Evolutionary conservation across 2,329 filamentous ascomycete species (phyloP).

Genomic region (Cordyceps tenuipes): DNA sequence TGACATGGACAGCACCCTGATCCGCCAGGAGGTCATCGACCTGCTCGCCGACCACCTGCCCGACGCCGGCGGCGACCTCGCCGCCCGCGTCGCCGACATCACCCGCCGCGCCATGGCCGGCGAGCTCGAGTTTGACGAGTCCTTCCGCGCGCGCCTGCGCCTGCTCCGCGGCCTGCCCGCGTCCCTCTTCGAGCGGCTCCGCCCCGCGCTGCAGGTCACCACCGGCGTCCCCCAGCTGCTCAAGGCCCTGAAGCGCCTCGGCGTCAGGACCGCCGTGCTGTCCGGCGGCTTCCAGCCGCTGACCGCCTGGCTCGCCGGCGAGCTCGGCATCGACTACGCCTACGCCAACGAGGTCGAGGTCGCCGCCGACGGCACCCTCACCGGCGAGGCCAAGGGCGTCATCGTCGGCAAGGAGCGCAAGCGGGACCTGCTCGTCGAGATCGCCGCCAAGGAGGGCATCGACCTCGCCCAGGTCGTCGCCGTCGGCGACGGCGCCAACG

Average conservation of each 20-base stretch:
- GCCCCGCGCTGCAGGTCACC: conserved; percentile 69
- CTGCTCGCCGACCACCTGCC: conserved; percentile 75
- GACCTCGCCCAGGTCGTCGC: conserved; percentile 60
- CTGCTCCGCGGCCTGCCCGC: conserved; percentile 74
- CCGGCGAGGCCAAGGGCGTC: conserved; percentile 61
- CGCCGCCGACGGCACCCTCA: conserved; percentile 50
- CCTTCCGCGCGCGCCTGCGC: conserved; percentile 70
- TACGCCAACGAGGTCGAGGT: conserved; percentile 77
- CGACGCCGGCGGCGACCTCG: conserved; percentile 56
- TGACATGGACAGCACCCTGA: conserved; percentile 97
- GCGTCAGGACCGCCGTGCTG: conserved; percentile 81
- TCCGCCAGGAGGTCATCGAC: conserved; percentile 96
- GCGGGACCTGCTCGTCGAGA: conserved; percentile 59
- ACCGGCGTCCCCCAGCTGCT: conserved; percentile 71
- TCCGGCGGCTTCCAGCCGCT: conserved; percentile 89
- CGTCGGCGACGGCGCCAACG: conserved; percentile 76
- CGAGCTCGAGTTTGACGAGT: conserved; percentile 83
- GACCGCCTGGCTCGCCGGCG: conserved; percentile 73
- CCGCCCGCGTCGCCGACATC: conserved; percentile 75
- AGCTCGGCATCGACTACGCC: conserved; percentile 79
- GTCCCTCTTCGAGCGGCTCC: conserved; percentile 70
- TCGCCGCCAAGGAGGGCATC: conserved; percentile 60
- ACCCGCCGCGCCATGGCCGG: conserved; percentile 93
- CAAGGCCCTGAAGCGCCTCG: conserved; percentile 63
- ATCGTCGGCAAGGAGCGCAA: conserved; percentile 75